Base-by-base conservation (phyloP, 768 basidiomycete species). In the Baorangia bicolor region DNA sequence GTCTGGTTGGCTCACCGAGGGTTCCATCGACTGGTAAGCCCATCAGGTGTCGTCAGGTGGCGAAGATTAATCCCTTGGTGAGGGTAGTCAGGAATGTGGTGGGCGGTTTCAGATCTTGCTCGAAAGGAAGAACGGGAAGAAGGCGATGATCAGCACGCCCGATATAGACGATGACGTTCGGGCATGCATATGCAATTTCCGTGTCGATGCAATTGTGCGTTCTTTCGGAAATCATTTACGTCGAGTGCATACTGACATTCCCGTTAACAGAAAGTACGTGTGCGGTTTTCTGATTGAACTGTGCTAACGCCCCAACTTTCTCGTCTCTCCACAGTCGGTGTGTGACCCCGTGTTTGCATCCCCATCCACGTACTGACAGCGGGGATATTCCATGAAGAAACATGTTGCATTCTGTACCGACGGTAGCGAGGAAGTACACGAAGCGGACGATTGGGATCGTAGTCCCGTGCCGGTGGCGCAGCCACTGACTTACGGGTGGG, bases 361-460 rank as follows among this genome's bases (percentile, higher is more conserved):
- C 7, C 21, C 4, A 12, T 30, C 16, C 16, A 13, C 13, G 3
- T 25, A 30, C 48, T 65, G 46, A 66, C 40, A 11, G 20, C 3
- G 28, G 10, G 6, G 7, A 25, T 13, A 5, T 39, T 33, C 23
- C 11, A 14, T 38, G 8, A 57, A 69, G 57, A 88, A 89, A 71
- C 79, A 78, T 31, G 89, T 91, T 30, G 80, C 79, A 9, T 91
- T 89, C 60, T 79, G 81, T 42, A 74, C 74, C 4, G 73, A 79
- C 2, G 79, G 78, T 50, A 71, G 74, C 13, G 83, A 87, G 56
- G 78, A 88, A 66, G 74, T 90, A 11, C 79, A 80, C 64, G 69
- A 77, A 30, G 89, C 86, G 4, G 89, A 91, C 67, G 87, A 88
- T 53, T 90, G 89, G 89, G 89, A 91, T 68, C 78, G 89, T 16